Evolutionary conservation across 805 yeast species (phyloP).

Genomic region (Wickerhamomyces chaumierensis): DNA sequence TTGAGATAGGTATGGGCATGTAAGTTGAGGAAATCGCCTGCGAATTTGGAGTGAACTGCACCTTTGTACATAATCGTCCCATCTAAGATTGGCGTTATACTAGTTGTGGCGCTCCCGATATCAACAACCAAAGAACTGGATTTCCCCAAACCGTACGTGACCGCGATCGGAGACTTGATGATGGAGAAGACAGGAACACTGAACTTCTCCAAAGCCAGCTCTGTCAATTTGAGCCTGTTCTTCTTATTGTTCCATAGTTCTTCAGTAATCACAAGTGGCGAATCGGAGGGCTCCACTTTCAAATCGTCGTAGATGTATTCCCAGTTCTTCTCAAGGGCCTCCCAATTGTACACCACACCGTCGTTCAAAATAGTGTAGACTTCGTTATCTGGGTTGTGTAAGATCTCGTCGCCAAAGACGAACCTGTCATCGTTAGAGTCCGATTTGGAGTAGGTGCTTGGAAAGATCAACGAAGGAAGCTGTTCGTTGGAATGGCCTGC

Average conservation of each 20-base stretch:
- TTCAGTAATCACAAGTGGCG: slow-evolving; percentile 54
- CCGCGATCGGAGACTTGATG: slow-evolving; percentile 67
- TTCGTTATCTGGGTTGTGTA: slow-evolving; percentile 17
- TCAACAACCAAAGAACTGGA: slow-evolving; percentile 74
- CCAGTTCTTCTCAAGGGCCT: slow-evolving; percentile 59
- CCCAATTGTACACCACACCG: slow-evolving; percentile 66
- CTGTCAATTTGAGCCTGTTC: slow-evolving; percentile 45
- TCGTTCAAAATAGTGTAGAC: slow-evolving; percentile 47
- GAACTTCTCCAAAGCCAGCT: slow-evolving; percentile 64
- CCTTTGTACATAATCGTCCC: slow-evolving; percentile 64
- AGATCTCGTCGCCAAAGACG: slow-evolving; percentile 38
- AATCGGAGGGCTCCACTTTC: slow-evolving; percentile 44
- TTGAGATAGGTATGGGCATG: slow-evolving; percentile 43
- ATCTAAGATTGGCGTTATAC: slow-evolving; percentile 69
- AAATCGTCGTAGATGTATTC: slow-evolving; percentile 43
- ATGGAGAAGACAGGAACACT: slow-evolving; percentile 70
- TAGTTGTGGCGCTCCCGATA: slow-evolving; percentile 57
- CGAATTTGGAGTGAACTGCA: slow-evolving; percentile 55
- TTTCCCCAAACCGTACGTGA: slow-evolving; percentile 67
- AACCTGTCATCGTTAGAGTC: slow-evolving; percentile 15
- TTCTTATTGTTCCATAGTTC: slow-evolving; percentile 61
- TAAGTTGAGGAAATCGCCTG: slow-evolving; percentile 73
- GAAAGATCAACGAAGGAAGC: slow-evolving; percentile 46
- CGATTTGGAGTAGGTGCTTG: slow-evolving; percentile 39
- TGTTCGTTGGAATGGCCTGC: slow-evolving; percentile 65